Percentiles rank a stretch among this genome's conserved stretches.
Conservation (phyloP, 257 asterid genomes). For the Gentiana straminea region DNA sequence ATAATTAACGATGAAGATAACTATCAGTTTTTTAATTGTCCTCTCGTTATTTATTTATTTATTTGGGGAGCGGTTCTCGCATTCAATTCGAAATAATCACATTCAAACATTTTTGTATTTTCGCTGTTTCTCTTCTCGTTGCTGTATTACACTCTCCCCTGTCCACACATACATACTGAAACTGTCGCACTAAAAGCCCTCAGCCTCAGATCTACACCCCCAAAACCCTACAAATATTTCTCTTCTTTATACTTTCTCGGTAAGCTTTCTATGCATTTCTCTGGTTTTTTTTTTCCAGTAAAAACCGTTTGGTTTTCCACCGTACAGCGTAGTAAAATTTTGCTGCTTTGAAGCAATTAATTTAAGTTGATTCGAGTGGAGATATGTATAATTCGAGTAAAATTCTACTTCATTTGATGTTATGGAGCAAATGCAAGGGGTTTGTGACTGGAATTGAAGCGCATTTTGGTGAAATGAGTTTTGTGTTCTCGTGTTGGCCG, state of each 20-base stretch:
- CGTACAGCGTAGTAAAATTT: neutral
- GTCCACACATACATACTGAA: constrained; percentile 9
- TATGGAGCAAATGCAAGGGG: neutral
- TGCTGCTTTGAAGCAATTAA: constrained; percentile 2
- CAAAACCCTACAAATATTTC: constrained; percentile 6
- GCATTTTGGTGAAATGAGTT: neutral
- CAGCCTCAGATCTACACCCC: constrained; percentile 36
- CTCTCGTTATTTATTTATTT: too few relatives aligned
- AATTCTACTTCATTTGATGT: neutral
- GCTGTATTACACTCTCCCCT: constrained; percentile 6
- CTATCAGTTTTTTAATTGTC: constrained; percentile 5
- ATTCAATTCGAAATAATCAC: too few relatives aligned
- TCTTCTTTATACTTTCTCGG: constrained; percentile 23
- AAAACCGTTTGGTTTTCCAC: neutral
- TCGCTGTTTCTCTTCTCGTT: constrained; percentile 11
- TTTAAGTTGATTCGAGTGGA: constrained; percentile 4
- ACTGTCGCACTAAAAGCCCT: constrained; percentile 7
- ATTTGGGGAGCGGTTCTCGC: too few relatives aligned
- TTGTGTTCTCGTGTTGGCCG: neutral
- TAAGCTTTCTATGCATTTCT: constrained; percentile 23
- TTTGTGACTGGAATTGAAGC: neutral
- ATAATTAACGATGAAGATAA: neutral
- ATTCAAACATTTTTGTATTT: neutral
- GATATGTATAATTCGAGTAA: constrained; percentile 8
- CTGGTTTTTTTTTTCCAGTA: neutral